These are phyloP conservation scores for Angomonas deanei DNA, from an alignment of 208 protist genomes.

Conservation along the genomic window DNA sequence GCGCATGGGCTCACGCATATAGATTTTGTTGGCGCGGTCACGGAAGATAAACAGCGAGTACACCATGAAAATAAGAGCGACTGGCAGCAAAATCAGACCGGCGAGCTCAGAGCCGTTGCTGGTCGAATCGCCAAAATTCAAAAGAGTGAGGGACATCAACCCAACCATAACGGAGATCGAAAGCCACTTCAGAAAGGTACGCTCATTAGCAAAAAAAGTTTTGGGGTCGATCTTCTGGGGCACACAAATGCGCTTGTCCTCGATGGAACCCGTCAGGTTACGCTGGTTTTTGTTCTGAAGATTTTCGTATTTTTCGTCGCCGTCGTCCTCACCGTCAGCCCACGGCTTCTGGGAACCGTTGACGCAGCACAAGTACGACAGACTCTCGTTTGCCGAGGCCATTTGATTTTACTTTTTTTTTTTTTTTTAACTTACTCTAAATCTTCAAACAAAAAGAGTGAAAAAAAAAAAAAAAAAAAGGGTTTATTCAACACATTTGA, in stretches of 20 bases:
- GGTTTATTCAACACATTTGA: too few species aligned
- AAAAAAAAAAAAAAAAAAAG: background rate
- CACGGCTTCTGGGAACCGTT: constrained; percentile 69
- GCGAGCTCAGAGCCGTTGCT: constrained; percentile 79
- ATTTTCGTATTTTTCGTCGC: constrained; percentile 76
- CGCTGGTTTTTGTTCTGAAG: constrained; percentile 61
- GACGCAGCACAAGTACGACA: constrained; percentile 69
- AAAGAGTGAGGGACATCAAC: constrained; percentile 80
- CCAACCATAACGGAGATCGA: constrained; percentile 87
- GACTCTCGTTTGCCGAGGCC: constrained; percentile 1
- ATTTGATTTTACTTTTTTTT: constrained; percentile 2
- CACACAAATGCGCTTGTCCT: constrained; percentile 86
- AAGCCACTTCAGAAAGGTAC: constrained; percentile 91
- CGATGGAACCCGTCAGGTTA: constrained; percentile 75
- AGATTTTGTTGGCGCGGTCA: constrained; percentile 85
- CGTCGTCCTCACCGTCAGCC: constrained; percentile 84
- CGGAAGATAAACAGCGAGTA: constrained; percentile 87
- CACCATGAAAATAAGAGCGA: constrained; percentile 88
- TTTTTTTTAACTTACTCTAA: background rate
- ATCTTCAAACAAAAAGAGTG: background rate
- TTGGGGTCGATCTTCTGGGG: constrained; percentile 92
- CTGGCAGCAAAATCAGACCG: constrained; percentile 74
- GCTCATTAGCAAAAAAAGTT: constrained; percentile 91
- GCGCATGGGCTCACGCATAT: constrained; percentile 90
- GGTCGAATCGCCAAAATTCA: constrained; percentile 78